Evolutionary conservation across 2,329 filamentous ascomycete genomes (phyloP), one percentile per base, ranked within the genome.

Genomic region (Sordariomycetes sp.): DNA sequence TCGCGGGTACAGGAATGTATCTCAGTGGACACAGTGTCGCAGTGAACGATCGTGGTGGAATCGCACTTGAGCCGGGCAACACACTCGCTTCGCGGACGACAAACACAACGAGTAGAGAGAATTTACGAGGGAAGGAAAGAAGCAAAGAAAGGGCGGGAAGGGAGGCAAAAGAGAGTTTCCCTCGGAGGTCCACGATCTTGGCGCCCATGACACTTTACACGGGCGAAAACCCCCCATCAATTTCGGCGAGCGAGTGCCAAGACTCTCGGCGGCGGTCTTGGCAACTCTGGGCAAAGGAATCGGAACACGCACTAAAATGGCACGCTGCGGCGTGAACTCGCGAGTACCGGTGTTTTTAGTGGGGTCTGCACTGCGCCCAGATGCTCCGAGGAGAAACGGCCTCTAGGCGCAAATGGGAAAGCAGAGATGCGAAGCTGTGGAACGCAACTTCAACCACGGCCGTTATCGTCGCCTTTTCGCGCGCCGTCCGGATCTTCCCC

Each of bases 121-220:
- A n/a, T 10, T 3, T 8, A 24, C 34, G 46, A 34, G 35, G 46
- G 20, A 37, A 50, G 43, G 20, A 50, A 24, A 24, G 20, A 24
- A 50, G 25, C 11, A 48, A 43, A 25, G 28, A 40, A 55, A 56
- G 28, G 34, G 51, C 28, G 48, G 51, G 18, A 28, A 57, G 25
- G 55, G 46, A 53, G 53, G 55, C 53, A 55, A 46, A 48, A 59
- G 55, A 51, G 57, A 54, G 37, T 24, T 50, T 20, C 46, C 55
- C 2, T 55, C 54, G 54, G 8, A 4, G 28, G 28, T 32, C 32
- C 54, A 46, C 55, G 55, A 57, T 57, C 55, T 57, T 57, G 55
- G 55, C 55, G 55, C 34, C 22, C 55, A 50, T 50, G 18, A 46
- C 40, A 46, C 40, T n/a, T 46, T n/a, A 7, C 18, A 11, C 22